A percentile compares a stretch with the other conserved stretches of the same genome.
Evolutionary conservation across 257 asterid species (phyloP).

Genomic region (Pogostemon cablin): DNA sequence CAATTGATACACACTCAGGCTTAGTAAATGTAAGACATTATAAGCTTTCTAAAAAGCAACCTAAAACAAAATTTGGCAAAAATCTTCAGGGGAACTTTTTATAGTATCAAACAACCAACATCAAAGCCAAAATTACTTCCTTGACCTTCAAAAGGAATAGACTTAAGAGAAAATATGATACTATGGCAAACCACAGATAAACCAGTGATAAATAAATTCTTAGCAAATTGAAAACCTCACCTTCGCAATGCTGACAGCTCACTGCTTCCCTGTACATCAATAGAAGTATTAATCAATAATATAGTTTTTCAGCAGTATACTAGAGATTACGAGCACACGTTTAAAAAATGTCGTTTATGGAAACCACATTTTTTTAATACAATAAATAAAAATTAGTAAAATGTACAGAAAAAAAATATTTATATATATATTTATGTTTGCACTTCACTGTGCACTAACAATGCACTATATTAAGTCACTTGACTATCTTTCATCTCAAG

Average conservation of each 20-base stretch:
- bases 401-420: not conserved
- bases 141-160: not conserved
- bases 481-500: not conserved
- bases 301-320: slow-evolving; percentile 26
- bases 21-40: slow-evolving; percentile 8
- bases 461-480: slow-evolving; percentile 4
- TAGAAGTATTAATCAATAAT: slow-evolving; percentile 36
- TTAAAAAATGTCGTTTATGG: not conserved
- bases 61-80: slow-evolving; percentile 12
- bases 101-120: slow-evolving; percentile 17
- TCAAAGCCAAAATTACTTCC: slow-evolving; percentile 15
- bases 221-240: slow-evolving; percentile 42
- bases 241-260: slow-evolving; percentile 78
- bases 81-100: not conserved
- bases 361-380: slow-evolving; percentile 9
- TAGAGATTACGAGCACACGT: slow-evolving; percentile 11
- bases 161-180: not conserved
- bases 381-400: slow-evolving; percentile 1
- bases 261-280: slow-evolving; percentile 84
- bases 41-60: slow-evolving; percentile 18
- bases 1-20: not conserved
- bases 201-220: slow-evolving; percentile 22
- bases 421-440: no score
- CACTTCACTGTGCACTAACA: not conserved
- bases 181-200: slow-evolving; percentile 21